These are phyloP conservation scores for Neopestalotiopsis sp. DNA, from an alignment of 2,329 filamentous ascomycete species.

Conservation along the genomic window DNA sequence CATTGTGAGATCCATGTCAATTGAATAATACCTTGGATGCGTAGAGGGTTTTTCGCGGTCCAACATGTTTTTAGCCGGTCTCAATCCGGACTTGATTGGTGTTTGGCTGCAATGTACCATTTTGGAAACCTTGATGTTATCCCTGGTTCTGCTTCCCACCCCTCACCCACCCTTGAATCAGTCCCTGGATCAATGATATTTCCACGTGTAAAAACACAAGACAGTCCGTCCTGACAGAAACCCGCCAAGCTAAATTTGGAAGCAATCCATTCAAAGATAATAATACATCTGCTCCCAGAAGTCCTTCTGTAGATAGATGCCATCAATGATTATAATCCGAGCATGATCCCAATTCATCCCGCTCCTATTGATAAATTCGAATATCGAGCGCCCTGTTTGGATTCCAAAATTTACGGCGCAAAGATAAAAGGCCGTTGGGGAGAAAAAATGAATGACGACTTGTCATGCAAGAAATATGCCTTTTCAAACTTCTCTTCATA, in stretches of 20 bases:
- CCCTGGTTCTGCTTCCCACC: not conserved
- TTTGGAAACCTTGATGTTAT: slow-evolving; percentile 9
- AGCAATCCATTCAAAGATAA: too few relatives aligned
- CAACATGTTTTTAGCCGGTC: slow-evolving; percentile 6
- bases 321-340: not conserved
- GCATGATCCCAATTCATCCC: too few relatives aligned
- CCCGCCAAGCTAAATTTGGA: not conserved
- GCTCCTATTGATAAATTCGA: not conserved
- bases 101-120: not conserved
- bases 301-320: too few relatives aligned
- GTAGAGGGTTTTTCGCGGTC: not conserved
- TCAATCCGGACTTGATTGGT: slow-evolving; percentile 10
- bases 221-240: not conserved
- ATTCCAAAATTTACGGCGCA: too few relatives aligned
- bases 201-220: not conserved
- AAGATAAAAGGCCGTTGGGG: not conserved
- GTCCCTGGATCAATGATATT: not conserved
- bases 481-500: not conserved
- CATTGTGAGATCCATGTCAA: too few relatives aligned
- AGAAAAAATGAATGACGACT: not conserved
- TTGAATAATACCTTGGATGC: not conserved
- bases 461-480: not conserved
- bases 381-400: too few relatives aligned
- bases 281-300: too few relatives aligned
- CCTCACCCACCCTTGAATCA: not conserved